These are phyloP conservation scores for Aspergillus hortae DNA, from an alignment of 2,329 filamentous ascomycete genomes.

Conservation along the genomic window DNA sequence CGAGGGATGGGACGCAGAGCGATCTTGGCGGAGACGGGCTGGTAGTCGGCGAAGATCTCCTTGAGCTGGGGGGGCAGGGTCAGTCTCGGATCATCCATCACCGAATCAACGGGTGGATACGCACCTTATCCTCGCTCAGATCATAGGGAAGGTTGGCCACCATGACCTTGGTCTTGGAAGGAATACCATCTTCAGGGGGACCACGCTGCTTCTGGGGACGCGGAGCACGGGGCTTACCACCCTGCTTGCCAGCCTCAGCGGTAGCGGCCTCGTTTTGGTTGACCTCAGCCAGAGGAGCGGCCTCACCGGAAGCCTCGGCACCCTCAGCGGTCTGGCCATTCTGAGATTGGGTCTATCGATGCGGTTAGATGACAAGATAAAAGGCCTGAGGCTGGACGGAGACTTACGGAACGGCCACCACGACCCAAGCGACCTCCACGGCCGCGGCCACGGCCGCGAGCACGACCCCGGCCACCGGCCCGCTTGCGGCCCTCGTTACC, in stretches of 20 bases:
- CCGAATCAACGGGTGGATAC: slow-evolving; percentile 19
- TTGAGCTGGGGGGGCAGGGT: slow-evolving; percentile 65
- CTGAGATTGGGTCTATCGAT: slow-evolving; percentile 8
- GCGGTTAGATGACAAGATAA: slow-evolving; percentile 1
- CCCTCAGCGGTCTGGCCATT: slow-evolving; percentile 25
- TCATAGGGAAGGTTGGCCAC: slow-evolving; percentile 99
- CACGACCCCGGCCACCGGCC: slow-evolving; percentile 59
- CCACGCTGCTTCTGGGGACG: slow-evolving; percentile 77
- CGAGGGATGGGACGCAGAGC: slow-evolving; percentile 96
- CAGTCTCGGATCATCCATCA: slow-evolving; percentile 18
- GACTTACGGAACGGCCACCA: slow-evolving; percentile 56
- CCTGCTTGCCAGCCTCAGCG: slow-evolving; percentile 43
- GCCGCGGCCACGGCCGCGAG: slow-evolving; percentile 62
- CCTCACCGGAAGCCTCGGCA: slow-evolving; percentile 16
- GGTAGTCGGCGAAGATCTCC: slow-evolving; percentile 91
- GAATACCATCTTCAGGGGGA: slow-evolving; percentile 92
- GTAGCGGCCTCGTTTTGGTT: slow-evolving; percentile 30
- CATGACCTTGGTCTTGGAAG: slow-evolving; percentile 99
- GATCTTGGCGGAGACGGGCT: slow-evolving; percentile 94
- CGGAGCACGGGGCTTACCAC: slow-evolving; percentile 41
- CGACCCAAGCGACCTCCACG: slow-evolving; percentile 67
- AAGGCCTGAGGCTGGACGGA: not conserved
- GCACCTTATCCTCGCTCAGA: slow-evolving; percentile 92
- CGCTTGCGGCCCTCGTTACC: slow-evolving; percentile 62
- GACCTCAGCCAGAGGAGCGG: slow-evolving; percentile 17